These are phyloP conservation scores for Cronartium quercuum DNA, from an alignment of 1,284 basidiomycete species.

Conservation along the genomic window DNA sequence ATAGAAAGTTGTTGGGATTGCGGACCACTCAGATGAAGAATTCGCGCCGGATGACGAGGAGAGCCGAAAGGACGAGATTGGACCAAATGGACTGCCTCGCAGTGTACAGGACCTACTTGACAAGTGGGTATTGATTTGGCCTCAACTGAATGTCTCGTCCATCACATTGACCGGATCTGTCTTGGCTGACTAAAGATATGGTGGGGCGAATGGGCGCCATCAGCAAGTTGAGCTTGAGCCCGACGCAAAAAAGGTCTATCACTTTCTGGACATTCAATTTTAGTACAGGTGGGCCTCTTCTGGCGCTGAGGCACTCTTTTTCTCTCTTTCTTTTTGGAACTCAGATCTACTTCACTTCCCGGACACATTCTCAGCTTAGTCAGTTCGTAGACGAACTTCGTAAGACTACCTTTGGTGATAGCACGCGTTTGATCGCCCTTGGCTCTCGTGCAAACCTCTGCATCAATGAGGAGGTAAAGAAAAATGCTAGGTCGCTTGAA, in stretches of 20 bases:
- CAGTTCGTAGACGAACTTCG: slow-evolving; percentile 81
- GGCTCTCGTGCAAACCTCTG: slow-evolving; percentile 91
- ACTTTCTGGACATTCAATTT: slow-evolving; percentile 57
- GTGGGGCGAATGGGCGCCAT: slow-evolving; percentile 23
- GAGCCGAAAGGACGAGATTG: background rate
- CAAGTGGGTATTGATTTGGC: background rate
- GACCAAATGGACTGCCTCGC: slow-evolving; percentile 25
- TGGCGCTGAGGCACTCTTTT: background rate
- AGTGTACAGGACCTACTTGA: slow-evolving; percentile 36
- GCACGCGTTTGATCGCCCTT: slow-evolving; percentile 63
- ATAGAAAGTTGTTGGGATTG: slow-evolving; percentile 41
- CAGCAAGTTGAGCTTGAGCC: slow-evolving; percentile 30
- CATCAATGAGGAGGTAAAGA: slow-evolving; percentile 72
- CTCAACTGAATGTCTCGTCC: too few relatives aligned
- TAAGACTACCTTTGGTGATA: slow-evolving; percentile 58
- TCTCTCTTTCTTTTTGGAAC: slow-evolving; percentile 46
- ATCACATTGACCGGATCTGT: background rate
- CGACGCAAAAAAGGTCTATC: slow-evolving; percentile 47
- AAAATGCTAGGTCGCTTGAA: slow-evolving; percentile 55
- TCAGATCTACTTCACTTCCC: slow-evolving; percentile 77
- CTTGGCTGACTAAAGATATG: slow-evolving; percentile 8
- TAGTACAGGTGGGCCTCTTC: background rate
- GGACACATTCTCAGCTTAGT: slow-evolving; percentile 89
- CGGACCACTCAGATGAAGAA: slow-evolving; percentile 34
- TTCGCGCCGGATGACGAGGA: slow-evolving; percentile 29